Conservation (phyloP, 1,284 basidiomycete genomes). For the Golubevia sp. region DNA sequence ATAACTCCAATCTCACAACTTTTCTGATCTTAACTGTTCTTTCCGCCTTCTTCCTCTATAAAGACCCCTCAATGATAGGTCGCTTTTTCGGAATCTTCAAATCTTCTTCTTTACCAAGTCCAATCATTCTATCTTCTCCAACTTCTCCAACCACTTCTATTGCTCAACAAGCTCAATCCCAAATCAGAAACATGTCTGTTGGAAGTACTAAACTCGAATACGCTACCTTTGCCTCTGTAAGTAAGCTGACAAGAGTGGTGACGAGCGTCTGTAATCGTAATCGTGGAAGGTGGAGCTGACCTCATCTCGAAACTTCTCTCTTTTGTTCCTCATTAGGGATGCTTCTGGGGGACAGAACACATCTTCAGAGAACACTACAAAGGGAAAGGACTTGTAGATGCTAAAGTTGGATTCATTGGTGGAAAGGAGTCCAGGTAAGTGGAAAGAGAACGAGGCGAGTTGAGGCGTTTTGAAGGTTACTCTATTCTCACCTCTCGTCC, state of each 20-base stretch:
- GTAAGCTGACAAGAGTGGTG: not conserved
- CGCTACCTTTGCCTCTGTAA: not conserved
- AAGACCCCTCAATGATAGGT: not conserved
- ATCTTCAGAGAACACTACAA: constrained; percentile 63
- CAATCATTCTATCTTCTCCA: not conserved
- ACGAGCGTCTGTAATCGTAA: not conserved
- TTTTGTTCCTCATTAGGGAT: constrained; percentile 35
- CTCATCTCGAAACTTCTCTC: no score
- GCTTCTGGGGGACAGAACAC: constrained; percentile 59
- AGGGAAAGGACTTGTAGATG: constrained; percentile 34
- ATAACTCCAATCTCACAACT: no score
- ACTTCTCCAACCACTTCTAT: not conserved
- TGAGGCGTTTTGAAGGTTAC: no score
- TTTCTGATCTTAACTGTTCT: no score
- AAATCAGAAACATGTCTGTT: not conserved
- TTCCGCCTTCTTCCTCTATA: no score
- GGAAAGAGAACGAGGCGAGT: no score
- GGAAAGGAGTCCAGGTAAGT: constrained; percentile 43
- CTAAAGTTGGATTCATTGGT: constrained; percentile 52
- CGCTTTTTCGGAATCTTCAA: not conserved
- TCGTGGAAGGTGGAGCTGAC: not conserved
- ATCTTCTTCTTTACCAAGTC: not conserved
- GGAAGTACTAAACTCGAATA: not conserved
- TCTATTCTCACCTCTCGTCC: no score
- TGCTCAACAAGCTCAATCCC: not conserved